Evolutionary conservation across 371 early-diverging fungal species (phyloP).

Genomic region (Massospora cicadina): DNA sequence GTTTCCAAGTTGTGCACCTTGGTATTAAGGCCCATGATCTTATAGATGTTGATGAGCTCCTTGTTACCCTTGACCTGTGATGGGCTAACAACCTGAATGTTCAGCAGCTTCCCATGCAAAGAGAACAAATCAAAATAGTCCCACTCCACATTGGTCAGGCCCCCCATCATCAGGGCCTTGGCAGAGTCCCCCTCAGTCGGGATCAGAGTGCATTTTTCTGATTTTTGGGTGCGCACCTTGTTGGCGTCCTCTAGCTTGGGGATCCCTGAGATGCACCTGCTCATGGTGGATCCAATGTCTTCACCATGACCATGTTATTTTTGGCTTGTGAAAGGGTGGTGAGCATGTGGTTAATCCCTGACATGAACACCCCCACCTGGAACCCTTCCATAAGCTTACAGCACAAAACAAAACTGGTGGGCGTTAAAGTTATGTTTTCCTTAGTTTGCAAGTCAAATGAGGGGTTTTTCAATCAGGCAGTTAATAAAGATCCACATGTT

Average conservation of each 20-base stretch:
- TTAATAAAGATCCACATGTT: slow-evolving; percentile 96
- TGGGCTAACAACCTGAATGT: slow-evolving; percentile 89
- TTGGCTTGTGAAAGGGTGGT: slow-evolving; percentile 62
- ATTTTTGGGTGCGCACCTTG: slow-evolving; percentile 71
- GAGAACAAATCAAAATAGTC: slow-evolving; percentile 98
- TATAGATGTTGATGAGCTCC: slow-evolving; percentile 87
- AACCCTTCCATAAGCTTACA: slow-evolving; percentile 74
- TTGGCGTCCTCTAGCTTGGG: slow-evolving; percentile 98
- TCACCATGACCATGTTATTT: slow-evolving; percentile 73
- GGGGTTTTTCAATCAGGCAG: slow-evolving; percentile 94
- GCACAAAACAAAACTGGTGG: slow-evolving; percentile 74
- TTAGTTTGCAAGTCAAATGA: slow-evolving; percentile 99
- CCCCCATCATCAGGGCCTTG: slow-evolving; percentile 89
- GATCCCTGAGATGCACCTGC: slow-evolving; percentile 60
- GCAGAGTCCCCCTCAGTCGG: slow-evolving; percentile 99
- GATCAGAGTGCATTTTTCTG: slow-evolving; percentile 86
- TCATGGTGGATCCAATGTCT: slow-evolving; percentile 71
- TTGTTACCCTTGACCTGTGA: slow-evolving; percentile 68
- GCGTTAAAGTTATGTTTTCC: slow-evolving; percentile 88
- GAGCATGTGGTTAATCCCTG: slow-evolving; percentile 77
- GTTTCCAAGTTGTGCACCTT: slow-evolving; percentile 59
- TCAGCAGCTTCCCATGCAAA: slow-evolving; percentile 95
- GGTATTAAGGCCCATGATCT: slow-evolving; percentile 95
- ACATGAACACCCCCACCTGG: slow-evolving; percentile 53
- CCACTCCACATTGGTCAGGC: slow-evolving; percentile 86